Evolutionary conservation across 257 asterid genomes (phyloP).

Genomic region (Solanum chaucha): DNA sequence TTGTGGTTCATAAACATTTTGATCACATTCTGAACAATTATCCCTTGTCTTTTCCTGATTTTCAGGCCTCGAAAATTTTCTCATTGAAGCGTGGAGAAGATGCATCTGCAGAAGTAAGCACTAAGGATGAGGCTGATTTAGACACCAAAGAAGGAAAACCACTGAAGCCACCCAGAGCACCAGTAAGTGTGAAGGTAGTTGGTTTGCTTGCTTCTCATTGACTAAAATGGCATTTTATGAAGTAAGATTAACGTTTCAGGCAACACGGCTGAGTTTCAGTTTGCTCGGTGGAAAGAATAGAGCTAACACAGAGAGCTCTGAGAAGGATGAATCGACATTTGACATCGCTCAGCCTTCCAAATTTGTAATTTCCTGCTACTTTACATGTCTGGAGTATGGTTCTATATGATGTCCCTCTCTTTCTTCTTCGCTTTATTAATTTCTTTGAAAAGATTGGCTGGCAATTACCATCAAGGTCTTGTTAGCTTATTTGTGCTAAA

Average conservation of each 20-base stretch:
- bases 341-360: constrained; percentile 23
- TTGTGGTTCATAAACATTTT: background rate
- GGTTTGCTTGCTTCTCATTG: background rate
- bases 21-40: background rate
- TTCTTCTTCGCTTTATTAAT: background rate
- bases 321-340: constrained; percentile 18
- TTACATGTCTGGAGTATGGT: background rate
- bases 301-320: constrained; percentile 18
- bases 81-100: constrained; percentile 23
- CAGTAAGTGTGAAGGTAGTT: constrained; percentile 27
- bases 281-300: constrained; percentile 16
- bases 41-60: background rate
- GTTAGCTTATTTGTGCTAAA: background rate
- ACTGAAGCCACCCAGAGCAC: constrained; percentile 56
- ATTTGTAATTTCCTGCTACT: constrained; percentile 12
- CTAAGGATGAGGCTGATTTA: constrained; percentile 23
- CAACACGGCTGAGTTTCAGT: constrained; percentile 2
- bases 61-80: constrained; percentile 52
- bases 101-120: constrained; percentile 5
- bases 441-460: background rate
- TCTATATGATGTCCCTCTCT: background rate
- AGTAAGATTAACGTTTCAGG: background rate
- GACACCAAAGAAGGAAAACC: constrained; percentile 23
- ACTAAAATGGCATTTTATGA: background rate
- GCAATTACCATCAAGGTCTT: background rate